A percentile compares a stretch with the other conserved stretches of the same genome.
Evolutionary conservation across 352 stramenopile species (phyloP).

Genomic region (Thalassiosira mediterranea): DNA sequence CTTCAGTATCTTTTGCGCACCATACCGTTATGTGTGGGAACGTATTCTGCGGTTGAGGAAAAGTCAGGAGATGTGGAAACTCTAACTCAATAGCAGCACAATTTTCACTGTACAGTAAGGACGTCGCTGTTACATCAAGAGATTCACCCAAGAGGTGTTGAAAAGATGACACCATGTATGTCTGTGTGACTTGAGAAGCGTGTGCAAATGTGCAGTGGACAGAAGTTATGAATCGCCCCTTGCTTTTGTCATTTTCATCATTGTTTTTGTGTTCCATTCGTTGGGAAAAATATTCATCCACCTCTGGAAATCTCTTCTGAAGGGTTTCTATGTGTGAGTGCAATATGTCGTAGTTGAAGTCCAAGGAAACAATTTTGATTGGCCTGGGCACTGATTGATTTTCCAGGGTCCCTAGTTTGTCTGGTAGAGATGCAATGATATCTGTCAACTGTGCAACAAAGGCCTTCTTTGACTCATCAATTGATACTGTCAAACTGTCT

Average conservation of each 20-base stretch:
- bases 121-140: conserved; percentile 46
- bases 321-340: conserved; percentile 18
- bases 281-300: conserved; percentile 35
- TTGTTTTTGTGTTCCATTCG: conserved; percentile 32
- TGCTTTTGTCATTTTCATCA: conserved; percentile 29
- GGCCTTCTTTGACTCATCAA: conserved; percentile 34
- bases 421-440: conserved; percentile 26
- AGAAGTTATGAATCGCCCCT: conserved; percentile 44
- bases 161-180: conserved; percentile 54
- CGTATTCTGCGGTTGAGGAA: conserved; percentile 60
- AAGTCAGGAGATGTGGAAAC: conserved; percentile 16
- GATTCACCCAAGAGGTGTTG: conserved; percentile 35
- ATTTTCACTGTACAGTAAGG: conserved; percentile 57
- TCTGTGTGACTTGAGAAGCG: conserved; percentile 47
- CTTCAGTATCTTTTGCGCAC: conserved; percentile 42
- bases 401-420: conserved; percentile 14
- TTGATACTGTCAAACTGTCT: conserved; percentile 37
- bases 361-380: conserved; percentile 57
- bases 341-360: conserved; percentile 19
- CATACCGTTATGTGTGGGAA: conserved; percentile 81
- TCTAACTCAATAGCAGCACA: conserved; percentile 57
- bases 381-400: not conserved
- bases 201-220: conserved; percentile 77
- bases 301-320: conserved; percentile 17
- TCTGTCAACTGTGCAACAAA: conserved; percentile 57